A percentile compares a stretch with the other conserved stretches of the same genome.
Evolutionary conservation across 495 filamentous ascomycete genomes (phyloP).

Genomic region (Gamarada debralockiae): DNA sequence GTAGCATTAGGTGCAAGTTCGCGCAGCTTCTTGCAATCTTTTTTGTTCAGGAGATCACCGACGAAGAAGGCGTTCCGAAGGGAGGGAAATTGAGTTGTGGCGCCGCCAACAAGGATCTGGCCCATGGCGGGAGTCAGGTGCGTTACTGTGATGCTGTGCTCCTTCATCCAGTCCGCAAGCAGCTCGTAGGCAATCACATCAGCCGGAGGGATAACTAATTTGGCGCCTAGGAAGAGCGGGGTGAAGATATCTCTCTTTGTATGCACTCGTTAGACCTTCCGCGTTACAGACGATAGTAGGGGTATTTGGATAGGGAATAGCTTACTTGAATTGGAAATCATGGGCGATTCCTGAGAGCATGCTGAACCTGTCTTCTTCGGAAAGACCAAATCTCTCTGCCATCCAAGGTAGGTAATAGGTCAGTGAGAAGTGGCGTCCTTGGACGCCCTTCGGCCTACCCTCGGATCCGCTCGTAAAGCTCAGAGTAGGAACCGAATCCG

Average conservation of each 20-base stretch:
- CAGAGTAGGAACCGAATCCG: not conserved
- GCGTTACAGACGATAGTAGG: too few relatives aligned
- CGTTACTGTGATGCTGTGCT: conserved; percentile 71
- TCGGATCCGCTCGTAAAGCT: not conserved
- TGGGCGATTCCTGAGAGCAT: not conserved
- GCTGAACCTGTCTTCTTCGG: not conserved
- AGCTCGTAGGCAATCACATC: conserved; percentile 84
- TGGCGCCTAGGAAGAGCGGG: conserved; percentile 80
- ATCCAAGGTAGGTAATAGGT: not conserved
- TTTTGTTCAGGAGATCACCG: conserved; percentile 80
- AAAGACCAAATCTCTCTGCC: not conserved
- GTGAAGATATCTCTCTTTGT: conserved; percentile 71
- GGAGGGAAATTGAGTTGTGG: conserved; percentile 65
- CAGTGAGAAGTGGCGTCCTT: not conserved
- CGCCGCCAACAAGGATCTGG: conserved; percentile 84
- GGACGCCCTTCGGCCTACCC: not conserved
- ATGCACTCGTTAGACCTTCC: too few relatives aligned
- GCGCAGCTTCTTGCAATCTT: conserved; percentile 73
- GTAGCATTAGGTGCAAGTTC: conserved; percentile 70
- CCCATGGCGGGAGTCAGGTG: conserved; percentile 94
- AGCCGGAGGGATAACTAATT: conserved; percentile 69
- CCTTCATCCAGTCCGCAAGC: conserved; percentile 84
- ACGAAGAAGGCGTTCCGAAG: conserved; percentile 86
- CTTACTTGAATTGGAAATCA: not conserved
- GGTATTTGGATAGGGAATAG: too few relatives aligned